These are phyloP conservation scores for Colletotrichum eleusines DNA, from an alignment of 2,329 filamentous ascomycete species.

Conservation along the genomic window DNA sequence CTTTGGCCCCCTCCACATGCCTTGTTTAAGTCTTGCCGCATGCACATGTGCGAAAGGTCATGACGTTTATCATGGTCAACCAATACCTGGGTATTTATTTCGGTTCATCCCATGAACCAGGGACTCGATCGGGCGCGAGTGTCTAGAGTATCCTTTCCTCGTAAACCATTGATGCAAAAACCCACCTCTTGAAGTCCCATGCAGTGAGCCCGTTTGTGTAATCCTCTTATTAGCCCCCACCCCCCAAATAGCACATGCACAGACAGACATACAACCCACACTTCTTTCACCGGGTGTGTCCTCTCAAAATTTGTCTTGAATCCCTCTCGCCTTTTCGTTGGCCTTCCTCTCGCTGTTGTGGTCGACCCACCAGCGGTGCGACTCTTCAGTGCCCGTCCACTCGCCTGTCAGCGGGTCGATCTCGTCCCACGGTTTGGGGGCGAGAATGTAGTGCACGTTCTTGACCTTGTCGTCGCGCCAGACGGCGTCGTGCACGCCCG, in stretches of 20 bases:
- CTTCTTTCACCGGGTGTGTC: background rate
- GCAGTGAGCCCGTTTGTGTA: background rate
- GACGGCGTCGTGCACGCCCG: conserved; percentile 65
- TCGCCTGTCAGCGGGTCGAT: conserved; percentile 55
- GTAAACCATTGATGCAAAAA: background rate
- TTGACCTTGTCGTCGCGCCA: conserved; percentile 70
- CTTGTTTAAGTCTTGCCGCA: background rate
- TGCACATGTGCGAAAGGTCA: background rate
- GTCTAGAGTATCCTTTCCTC: no score
- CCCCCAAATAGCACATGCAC: background rate
- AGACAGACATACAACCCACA: no score
- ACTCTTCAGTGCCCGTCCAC: conserved; percentile 59
- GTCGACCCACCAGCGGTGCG: conserved; percentile 69
- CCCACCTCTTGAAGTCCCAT: background rate
- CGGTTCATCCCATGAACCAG: background rate
- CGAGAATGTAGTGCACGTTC: conserved; percentile 72
- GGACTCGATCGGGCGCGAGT: background rate
- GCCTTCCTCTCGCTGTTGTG: conserved; percentile 59
- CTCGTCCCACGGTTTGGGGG: conserved; percentile 73
- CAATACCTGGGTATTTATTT: conserved; percentile 31
- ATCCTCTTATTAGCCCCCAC: background rate
- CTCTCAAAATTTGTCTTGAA: conserved; percentile 51
- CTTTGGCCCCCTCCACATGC: background rate
- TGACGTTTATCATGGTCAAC: conserved; percentile 5
- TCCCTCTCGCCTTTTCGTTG: conserved; percentile 55